phyloP scores from a whole-genome alignment of 805 yeast species.

The Starmera amethionina region DNA sequence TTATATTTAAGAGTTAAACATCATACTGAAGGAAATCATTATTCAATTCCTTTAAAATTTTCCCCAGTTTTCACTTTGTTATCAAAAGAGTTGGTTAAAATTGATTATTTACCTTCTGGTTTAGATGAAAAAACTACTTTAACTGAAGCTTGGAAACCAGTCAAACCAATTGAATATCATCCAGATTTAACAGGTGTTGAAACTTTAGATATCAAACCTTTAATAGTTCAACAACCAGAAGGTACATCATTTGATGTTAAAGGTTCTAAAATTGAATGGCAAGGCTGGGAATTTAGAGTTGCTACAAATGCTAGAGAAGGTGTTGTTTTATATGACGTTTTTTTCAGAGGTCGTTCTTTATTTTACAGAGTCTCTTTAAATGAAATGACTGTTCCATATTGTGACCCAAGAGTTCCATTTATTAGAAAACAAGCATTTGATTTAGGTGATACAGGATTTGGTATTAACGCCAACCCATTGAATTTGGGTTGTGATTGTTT shows the following conservation, averaged over 20 bases:
- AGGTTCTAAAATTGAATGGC: constrained; percentile 63
- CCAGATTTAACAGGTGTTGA: constrained; percentile 55
- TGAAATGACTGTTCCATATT: constrained; percentile 86
- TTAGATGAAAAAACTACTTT: constrained; percentile 44
- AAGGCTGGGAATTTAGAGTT: constrained; percentile 74
- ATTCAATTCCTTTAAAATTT: constrained; percentile 63
- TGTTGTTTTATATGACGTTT: constrained; percentile 60
- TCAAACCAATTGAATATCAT: constrained; percentile 59
- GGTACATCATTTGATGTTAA: constrained; percentile 61
- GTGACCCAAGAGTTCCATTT: constrained; percentile 75
- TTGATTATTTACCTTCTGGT: constrained; percentile 69
- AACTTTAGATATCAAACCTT: constrained; percentile 48
- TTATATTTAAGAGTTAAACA: constrained; percentile 66
- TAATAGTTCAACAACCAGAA: constrained; percentile 64
- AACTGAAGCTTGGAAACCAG: constrained; percentile 52
- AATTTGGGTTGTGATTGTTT: constrained; percentile 75
- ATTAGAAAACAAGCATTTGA: constrained; percentile 85
- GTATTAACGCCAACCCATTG: constrained; percentile 59
- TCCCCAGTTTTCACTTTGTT: constrained; percentile 63
- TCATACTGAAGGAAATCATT: constrained; percentile 57
- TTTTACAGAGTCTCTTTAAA: constrained; percentile 65
- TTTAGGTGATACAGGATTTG: constrained; percentile 80
- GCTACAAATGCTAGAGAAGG: constrained; percentile 72
- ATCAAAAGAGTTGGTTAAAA: constrained; percentile 52
- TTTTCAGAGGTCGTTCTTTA: constrained; percentile 67